A percentile compares a stretch with the other conserved stretches of the same genome.
These are phyloP conservation scores for Gymnopus androsaceus DNA, from an alignment of 1,284 basidiomycete genomes.

Conservation along the genomic window DNA sequence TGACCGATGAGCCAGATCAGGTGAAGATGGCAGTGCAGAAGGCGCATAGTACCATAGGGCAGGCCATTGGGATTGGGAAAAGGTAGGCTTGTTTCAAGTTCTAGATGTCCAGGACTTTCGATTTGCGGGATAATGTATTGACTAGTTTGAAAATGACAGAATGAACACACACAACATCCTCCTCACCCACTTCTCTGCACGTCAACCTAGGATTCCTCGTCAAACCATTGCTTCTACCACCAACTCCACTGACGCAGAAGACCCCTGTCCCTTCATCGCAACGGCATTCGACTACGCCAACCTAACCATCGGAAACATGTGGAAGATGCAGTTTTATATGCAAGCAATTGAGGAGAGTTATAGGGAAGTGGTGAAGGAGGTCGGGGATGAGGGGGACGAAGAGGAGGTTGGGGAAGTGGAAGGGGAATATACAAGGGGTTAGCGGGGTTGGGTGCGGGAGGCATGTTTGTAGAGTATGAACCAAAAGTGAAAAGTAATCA, in stretches of 20 bases:
- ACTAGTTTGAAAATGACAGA: no score
- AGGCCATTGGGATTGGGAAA: conserved; percentile 83
- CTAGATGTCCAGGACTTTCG: no score
- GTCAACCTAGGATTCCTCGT: conserved; percentile 83
- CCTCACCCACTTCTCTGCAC: conserved; percentile 95
- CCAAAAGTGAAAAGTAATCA: no score
- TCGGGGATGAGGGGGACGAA: conserved; percentile 48
- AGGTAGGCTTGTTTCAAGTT: no score
- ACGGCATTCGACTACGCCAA: conserved; percentile 83
- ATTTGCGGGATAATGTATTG: no score
- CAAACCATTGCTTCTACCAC: conserved; percentile 17
- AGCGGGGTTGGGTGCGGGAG: no score
- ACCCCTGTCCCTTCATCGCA: conserved; percentile 51
- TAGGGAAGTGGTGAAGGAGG: conserved; percentile 55
- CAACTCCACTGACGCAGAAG: conserved; percentile 12
- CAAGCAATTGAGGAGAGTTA: conserved; percentile 73
- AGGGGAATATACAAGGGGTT: no score
- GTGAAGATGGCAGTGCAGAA: conserved; percentile 74
- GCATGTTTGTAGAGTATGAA: no score
- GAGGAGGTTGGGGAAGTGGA: no score
- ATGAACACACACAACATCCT: conserved; percentile 85
- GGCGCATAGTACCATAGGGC: conserved; percentile 87
- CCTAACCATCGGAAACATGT: no score
- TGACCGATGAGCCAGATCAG: conserved; percentile 79
- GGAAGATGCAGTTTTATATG: no score